Base-by-base conservation (phyloP, 2,329 filamentous ascomycete species). In the Calycina marina region DNA sequence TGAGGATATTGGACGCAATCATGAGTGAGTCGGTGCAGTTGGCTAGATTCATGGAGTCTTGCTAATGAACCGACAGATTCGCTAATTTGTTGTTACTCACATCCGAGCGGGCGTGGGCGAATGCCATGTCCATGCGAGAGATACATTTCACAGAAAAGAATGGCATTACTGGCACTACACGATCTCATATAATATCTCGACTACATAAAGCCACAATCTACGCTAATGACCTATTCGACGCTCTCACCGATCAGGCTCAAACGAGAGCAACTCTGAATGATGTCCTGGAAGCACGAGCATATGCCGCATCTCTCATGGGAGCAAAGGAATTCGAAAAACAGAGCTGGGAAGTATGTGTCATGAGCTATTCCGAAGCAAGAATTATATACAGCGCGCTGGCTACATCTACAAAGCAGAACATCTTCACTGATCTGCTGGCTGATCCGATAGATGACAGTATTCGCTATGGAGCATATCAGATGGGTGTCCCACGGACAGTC, bases 91-190 rank as follows among this genome's bases (percentile, higher is more conserved):
- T 88, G 18, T 67, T 98, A 35, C 72, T 94, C 49, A 81, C 75
- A 24, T 76, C 86, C 39, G 90, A 98, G 61, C 72, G 90, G 42
- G 83, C 86, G 31, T 96, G 85, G 83, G 88, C 90, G 22, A 78
- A 93, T 56, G 88, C 86, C 36, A 92, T 96, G 85, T 75, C 80
- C 52, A 84, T 94, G 68, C 94, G 93, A 58, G 71, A 83, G 4
- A 63, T 72, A 13, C 83, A 92, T 53, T 72, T 81, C 24, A 69
- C 80, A 46, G 83, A 90, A 46, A 74, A 77, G 39, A 81, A 83
- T 55, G 77, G 76, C 30, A 79, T 93, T 41, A 71, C 76, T 16
- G 79, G 85, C 38, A 73, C 78, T 32, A 79, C 82, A 12, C 76
- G 85, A 50, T 78, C 78, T 32, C 88, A 98, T 56, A 90, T 96